Evolutionary conservation across 106 monocot genomes (phyloP).

Genomic region (Phalaenopsis aphrodite): DNA sequence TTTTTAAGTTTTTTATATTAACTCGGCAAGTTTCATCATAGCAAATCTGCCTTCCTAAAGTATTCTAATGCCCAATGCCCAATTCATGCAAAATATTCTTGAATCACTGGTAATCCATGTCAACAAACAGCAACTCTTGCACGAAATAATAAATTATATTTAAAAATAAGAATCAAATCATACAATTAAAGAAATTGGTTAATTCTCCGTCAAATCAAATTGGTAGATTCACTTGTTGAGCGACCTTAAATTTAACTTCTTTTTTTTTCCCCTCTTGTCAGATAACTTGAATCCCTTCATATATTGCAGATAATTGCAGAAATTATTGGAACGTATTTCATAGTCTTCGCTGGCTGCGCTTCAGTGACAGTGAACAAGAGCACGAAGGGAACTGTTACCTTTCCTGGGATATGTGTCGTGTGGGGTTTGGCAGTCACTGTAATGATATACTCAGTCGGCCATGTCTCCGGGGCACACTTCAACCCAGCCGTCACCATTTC

Average conservation of each 20-base stretch:
- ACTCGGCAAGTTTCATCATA: no score
- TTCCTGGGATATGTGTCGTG: constrained; percentile 65
- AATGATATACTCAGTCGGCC: constrained; percentile 84
- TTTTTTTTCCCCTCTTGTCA: background rate
- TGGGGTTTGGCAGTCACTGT: constrained; percentile 85
- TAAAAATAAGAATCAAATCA: no score
- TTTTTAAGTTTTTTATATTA: no score
- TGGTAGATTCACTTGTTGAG: constrained; percentile 1
- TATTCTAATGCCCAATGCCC: no score
- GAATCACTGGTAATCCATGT: no score
- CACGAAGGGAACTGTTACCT: constrained; percentile 45
- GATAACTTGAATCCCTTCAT: background rate
- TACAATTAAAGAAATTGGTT: background rate
- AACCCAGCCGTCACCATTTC: constrained; percentile 88
- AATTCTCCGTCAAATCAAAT: background rate
- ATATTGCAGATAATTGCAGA: constrained; percentile 57
- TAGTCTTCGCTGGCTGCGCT: constrained; percentile 74
- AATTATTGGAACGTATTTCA: constrained; percentile 72
- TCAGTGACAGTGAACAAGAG: constrained; percentile 53
- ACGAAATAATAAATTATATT: no score
- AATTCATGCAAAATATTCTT: no score
- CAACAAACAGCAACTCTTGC: no score
- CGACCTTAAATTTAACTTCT: background rate
- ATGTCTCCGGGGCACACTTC: constrained; percentile 91
- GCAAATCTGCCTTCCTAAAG: background rate